phyloP scores from a whole-genome alignment of 306 rosid genomes.

The Spatholobus suberectus region DNA sequence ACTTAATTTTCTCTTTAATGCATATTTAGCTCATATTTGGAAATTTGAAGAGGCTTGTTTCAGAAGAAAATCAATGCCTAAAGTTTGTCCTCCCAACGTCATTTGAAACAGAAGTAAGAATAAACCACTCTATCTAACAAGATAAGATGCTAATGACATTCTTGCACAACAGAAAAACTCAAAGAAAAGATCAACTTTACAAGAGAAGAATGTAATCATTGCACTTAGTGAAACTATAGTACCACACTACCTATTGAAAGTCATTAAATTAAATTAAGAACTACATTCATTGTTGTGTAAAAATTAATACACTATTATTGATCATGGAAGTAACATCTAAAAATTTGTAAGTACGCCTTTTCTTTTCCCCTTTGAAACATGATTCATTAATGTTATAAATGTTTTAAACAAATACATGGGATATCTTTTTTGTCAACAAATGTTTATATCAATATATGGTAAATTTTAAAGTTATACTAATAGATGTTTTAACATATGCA shows the following conservation, averaged over 20 bases:
- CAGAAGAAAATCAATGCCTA: not conserved
- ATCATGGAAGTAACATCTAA: not conserved
- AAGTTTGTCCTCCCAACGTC: not conserved
- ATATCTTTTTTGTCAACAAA: not conserved
- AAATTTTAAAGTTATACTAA: not conserved
- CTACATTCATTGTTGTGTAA: not conserved
- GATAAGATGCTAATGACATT: not conserved
- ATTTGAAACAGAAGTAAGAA: not conserved
- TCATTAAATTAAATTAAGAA: conserved; percentile 9
- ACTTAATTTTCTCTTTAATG: not conserved
- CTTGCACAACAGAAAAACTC: not conserved
- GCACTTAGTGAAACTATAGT: not conserved
- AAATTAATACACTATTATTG: conserved; percentile 9
- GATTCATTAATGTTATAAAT: not conserved
- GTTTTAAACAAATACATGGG: conserved; percentile 17
- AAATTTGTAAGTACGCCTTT: not conserved
- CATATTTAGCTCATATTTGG: not conserved
- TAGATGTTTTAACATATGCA: not conserved
- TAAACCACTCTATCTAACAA: not conserved
- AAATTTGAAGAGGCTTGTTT: not conserved
- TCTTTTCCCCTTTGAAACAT: not conserved
- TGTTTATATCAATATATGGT: not conserved
- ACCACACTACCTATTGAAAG: not conserved
- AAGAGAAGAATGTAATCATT: not conserved
- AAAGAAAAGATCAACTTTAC: not conserved